Evolutionary conservation across 2,329 filamentous ascomycete species (phyloP), one percentile per base, ranked within the genome.

Genomic region (Neoarthrinium moseri): DNA sequence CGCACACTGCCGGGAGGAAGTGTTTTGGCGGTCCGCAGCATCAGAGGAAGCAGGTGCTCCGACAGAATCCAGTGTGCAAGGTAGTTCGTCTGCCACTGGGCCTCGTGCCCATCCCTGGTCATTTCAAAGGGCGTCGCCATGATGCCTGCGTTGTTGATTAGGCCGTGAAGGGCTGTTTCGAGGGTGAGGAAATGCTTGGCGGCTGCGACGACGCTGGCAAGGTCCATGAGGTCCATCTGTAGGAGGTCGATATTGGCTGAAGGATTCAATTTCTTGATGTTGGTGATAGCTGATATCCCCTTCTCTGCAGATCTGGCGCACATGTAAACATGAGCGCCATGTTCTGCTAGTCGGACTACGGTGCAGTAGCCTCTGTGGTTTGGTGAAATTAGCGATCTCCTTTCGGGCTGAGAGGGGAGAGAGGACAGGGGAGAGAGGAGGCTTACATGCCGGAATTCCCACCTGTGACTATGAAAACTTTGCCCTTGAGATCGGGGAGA

Each of bases 391-490:
- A 51, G 46, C 8, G 23, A 47, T 49, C 43, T 8, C 32, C 3
- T 20, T 45, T 50, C 17, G 13, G 41, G 34, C 15, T 30, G 32
- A 45, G 43, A 47, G 10, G 38, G n/a, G n/a, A n/a, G n/a, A n/a
- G n/a, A n/a, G n/a, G n/a, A n/a, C n/a, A n/a, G n/a, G n/a, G 24
- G 17, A 51, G 42, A 48, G 27, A 44, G 38, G n/a, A 52, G 43
- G 63, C 66, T 55, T 55, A 70, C 69, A 73, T 70, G 54, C 71
- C 71, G 10, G 70, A 63, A 46, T 72, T 73, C 0, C 69, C 69
- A 32, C 70, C 71, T 12, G 71, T 74, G 48, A 74, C 68, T 37
- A 74, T 60, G 45, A 62, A 73, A 12, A 72, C 64, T 55, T 67
- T 71, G 20, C 66, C 70, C 22, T 53, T 51, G 37, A 75, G 68